These are phyloP conservation scores for Sugiyamaella castrensis DNA, from an alignment of 1,139 yeast genomes.

Conservation along the genomic window DNA sequence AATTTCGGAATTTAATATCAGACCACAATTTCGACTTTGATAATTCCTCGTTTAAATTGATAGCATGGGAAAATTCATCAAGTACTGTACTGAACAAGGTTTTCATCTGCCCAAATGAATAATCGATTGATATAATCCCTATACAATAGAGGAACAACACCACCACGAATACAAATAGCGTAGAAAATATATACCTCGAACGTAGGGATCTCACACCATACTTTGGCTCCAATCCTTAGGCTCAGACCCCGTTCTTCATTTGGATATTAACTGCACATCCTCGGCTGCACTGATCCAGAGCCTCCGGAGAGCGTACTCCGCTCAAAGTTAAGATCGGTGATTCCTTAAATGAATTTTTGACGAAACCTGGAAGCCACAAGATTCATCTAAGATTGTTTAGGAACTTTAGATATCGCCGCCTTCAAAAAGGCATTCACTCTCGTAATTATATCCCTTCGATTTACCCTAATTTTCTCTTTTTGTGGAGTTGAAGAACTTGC, in stretches of 20 bases:
- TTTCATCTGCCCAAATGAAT: constrained; percentile 81
- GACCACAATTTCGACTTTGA: constrained; percentile 85
- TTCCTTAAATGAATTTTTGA: too few species aligned
- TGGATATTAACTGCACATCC: too few species aligned
- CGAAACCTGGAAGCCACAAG: too few species aligned
- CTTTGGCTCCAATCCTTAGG: too few species aligned
- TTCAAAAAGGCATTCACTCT: constrained; percentile 37
- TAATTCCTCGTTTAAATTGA: constrained; percentile 86
- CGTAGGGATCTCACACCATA: too few species aligned
- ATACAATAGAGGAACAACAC: constrained; percentile 65
- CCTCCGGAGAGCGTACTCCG: background rate
- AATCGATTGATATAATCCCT: constrained; percentile 74
- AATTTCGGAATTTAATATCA: constrained; percentile 72
- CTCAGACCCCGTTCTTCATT: too few species aligned
- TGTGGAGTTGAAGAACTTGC: constrained; percentile 22
- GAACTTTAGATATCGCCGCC: constrained; percentile 17
- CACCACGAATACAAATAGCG: constrained; percentile 65
- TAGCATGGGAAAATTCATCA: constrained; percentile 79
- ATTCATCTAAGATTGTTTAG: background rate
- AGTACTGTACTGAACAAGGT: constrained; percentile 76
- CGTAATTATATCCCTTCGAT: constrained; percentile 40
- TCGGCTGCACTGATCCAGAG: too few species aligned
- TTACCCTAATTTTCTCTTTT: constrained; percentile 29
- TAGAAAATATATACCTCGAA: too few species aligned
- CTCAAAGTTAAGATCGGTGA: too few species aligned